A percentile compares a stretch with the other conserved stretches of the same genome.
phyloP scores from a whole-genome alignment of 495 filamentous ascomycete species.

The Neurospora hispaniola region DNA sequence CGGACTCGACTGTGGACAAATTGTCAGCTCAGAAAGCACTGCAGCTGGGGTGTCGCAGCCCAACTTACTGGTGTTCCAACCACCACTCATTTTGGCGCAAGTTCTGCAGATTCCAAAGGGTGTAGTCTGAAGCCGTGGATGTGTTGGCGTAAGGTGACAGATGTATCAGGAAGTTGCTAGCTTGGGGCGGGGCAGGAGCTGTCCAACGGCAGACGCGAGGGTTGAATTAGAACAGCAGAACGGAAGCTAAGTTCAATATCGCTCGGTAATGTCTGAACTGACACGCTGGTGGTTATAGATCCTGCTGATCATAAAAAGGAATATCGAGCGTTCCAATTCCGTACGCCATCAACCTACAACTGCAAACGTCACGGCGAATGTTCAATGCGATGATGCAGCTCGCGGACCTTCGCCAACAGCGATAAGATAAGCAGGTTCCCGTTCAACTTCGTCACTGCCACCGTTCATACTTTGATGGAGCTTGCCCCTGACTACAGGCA shows the following conservation, averaged over 20 bases:
- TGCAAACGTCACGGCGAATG: neutral
- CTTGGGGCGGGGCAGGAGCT: neutral
- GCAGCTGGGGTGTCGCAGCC: neutral
- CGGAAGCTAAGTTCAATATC: neutral
- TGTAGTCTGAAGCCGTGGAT: neutral
- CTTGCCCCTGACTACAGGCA: neutral
- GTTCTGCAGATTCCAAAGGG: neutral
- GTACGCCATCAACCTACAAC: neutral
- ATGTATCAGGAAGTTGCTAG: neutral
- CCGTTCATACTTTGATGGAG: neutral
- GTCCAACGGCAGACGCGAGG: neutral
- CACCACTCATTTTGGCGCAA: constrained; percentile 40
- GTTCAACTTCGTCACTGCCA: neutral
- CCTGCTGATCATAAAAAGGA: neutral
- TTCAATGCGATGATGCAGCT: neutral
- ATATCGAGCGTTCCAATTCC: neutral
- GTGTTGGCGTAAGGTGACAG: neutral
- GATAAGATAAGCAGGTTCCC: neutral
- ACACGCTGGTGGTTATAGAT: neutral
- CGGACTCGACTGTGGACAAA: constrained; percentile 67
- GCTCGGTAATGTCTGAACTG: neutral
- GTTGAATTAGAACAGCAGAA: neutral
- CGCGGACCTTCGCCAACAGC: neutral
- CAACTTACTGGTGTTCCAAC: constrained; percentile 47
- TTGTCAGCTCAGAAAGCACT: constrained; percentile 24